phyloP scores from a whole-genome alignment of 208 protist species.

The Leishmania braziliensis region DNA sequence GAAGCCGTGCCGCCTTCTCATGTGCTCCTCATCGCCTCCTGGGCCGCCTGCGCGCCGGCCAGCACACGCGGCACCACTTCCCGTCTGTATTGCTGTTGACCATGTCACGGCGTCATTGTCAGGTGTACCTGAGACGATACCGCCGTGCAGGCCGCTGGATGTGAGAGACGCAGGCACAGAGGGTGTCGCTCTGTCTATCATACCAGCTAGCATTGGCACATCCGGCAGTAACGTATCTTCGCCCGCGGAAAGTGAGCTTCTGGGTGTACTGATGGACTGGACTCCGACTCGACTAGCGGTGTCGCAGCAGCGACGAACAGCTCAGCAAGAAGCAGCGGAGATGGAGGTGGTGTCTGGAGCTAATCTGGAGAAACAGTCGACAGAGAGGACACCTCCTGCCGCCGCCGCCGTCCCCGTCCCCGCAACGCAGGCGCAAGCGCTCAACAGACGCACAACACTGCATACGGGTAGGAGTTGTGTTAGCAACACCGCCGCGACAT shows the following conservation, averaged over 20 bases:
- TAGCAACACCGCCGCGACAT: neutral
- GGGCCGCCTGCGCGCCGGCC: neutral
- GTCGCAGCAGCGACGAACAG: neutral
- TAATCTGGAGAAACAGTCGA: neutral
- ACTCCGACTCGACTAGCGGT: neutral
- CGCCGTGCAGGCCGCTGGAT: neutral
- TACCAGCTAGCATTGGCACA: neutral
- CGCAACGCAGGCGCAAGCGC: neutral
- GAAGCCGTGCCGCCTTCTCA: neutral
- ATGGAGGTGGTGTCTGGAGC: neutral
- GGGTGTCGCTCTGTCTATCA: slow-evolving; percentile 5
- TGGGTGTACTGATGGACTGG: slow-evolving; percentile 12
- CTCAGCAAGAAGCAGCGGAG: neutral
- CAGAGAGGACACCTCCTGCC: neutral
- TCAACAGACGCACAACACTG: neutral
- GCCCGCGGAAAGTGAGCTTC: slow-evolving; percentile 12
- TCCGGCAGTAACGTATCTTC: slow-evolving; percentile 11
- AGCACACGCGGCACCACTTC: neutral
- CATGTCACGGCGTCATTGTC: neutral
- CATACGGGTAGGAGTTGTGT: neutral
- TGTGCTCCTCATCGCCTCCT: neutral
- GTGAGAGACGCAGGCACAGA: neutral
- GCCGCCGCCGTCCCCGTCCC: neutral
- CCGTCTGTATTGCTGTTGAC: neutral
- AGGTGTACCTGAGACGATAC: neutral